Percentiles rank a stretch among this genome's conserved stretches.
These are phyloP conservation scores for Taiwanofungus camphoratus DNA, from an alignment of 1,284 basidiomycete species.

Conservation along the genomic window DNA sequence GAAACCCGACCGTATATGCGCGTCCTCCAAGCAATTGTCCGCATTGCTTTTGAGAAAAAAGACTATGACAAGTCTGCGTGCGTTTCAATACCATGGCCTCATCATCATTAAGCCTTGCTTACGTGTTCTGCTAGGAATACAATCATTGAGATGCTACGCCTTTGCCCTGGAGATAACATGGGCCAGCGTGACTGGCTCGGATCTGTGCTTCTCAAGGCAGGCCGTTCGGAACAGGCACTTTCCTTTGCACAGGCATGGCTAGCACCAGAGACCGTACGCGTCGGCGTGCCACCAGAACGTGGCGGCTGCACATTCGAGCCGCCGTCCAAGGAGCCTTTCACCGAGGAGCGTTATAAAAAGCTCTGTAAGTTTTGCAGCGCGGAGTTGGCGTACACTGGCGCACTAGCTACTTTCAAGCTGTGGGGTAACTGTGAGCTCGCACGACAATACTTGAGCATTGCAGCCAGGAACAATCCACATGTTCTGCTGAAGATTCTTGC, in stretches of 20 bases:
- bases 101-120: not conserved
- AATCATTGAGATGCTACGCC: conserved; percentile 34
- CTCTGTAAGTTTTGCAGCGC: conserved; percentile 16
- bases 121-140: conserved; percentile 23
- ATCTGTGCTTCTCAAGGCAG: conserved; percentile 25
- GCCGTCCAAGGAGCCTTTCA: conserved; percentile 17
- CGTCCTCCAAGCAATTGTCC: conserved; percentile 32
- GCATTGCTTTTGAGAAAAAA: conserved; percentile 29
- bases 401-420: conserved; percentile 35
- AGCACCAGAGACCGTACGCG: conserved; percentile 9
- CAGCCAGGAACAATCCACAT: conserved; percentile 29
- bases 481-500: conserved; percentile 36
- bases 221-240: conserved; percentile 26
- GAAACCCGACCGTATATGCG: conserved; percentile 42
- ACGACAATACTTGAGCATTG: conserved; percentile 33
- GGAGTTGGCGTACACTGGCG: conserved; percentile 31
- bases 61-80: conserved; percentile 33
- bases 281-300: conserved; percentile 14
- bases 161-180: conserved; percentile 31
- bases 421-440: conserved; percentile 35
- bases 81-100: conserved; percentile 9
- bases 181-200: conserved; percentile 29
- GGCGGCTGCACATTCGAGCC: conserved; percentile 26
- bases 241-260: conserved; percentile 30
- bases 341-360: conserved; percentile 13